Evolutionary conservation across 352 stramenopile species (phyloP).

Genomic region (Peronosclerospora sorghi): DNA sequence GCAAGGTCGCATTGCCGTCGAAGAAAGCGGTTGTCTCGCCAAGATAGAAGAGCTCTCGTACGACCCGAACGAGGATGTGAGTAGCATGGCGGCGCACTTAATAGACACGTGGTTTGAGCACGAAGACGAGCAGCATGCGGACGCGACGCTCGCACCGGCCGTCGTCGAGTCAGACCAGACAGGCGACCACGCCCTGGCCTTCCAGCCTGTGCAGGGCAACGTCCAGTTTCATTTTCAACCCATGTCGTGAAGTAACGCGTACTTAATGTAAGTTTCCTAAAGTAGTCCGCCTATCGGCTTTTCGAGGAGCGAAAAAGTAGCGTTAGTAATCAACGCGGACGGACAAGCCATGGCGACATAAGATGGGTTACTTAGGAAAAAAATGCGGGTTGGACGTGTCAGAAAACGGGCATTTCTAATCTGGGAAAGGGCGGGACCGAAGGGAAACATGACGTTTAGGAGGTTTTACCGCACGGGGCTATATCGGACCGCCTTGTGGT

Average conservation of each 20-base stretch:
- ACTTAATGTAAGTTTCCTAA: too few species aligned
- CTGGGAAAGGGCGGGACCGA: too few species aligned
- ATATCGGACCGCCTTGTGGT: too few species aligned
- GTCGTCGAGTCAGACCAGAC: conserved; percentile 30
- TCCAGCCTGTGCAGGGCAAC: conserved; percentile 54
- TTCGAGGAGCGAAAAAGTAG: too few species aligned
- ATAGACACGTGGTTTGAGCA: conserved; percentile 79
- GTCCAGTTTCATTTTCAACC: conserved; percentile 65
- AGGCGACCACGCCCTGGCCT: conserved; percentile 35
- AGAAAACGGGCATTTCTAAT: too few species aligned
- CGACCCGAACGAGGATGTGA: conserved; percentile 74
- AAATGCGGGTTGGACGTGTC: too few species aligned
- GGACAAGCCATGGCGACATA: too few species aligned
- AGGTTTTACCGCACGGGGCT: too few species aligned
- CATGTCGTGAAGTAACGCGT: conserved; percentile 7
- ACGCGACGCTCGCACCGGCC: conserved; percentile 32
- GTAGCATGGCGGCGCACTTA: conserved; percentile 52
- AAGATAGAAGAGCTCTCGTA: conserved; percentile 80
- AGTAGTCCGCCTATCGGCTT: too few species aligned
- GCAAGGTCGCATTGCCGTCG: conserved; percentile 52
- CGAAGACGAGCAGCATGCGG: conserved; percentile 39
- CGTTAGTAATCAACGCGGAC: too few species aligned
- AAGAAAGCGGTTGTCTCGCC: conserved; percentile 65
- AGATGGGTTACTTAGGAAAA: too few species aligned
- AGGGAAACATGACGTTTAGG: too few species aligned